phyloP scores from a whole-genome alignment of 2,329 filamentous ascomycete species.

The Epichloe sibirici region DNA sequence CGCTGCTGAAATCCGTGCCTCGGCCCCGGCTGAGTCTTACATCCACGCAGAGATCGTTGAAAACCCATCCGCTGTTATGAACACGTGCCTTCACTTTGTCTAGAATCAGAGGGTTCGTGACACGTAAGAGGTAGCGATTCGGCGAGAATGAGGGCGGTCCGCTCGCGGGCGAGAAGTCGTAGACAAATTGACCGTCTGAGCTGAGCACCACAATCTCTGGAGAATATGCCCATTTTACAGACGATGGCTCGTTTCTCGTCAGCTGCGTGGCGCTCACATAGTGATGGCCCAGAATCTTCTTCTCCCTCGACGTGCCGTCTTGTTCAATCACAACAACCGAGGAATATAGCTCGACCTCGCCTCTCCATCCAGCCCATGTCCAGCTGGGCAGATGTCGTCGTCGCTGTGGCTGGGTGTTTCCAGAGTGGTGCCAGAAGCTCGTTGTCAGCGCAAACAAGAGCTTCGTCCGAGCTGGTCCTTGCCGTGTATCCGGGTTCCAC shows the following conservation, averaged over 20 bases:
- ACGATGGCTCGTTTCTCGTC: slow-evolving; percentile 20
- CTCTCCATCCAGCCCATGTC: slow-evolving; percentile 26
- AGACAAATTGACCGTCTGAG: slow-evolving; percentile 17
- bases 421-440: slow-evolving; percentile 25
- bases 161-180: slow-evolving; percentile 16
- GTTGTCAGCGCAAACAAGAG: slow-evolving; percentile 22
- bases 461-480: slow-evolving; percentile 16
- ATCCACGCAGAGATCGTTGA: slow-evolving; percentile 23
- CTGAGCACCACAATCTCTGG: slow-evolving; percentile 19
- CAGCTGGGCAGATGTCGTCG: slow-evolving; percentile 22
- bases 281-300: slow-evolving; percentile 23
- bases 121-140: slow-evolving; percentile 18
- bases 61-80: slow-evolving; percentile 21
- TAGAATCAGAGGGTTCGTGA: slow-evolving; percentile 21
- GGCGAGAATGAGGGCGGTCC: slow-evolving; percentile 14
- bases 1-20: slow-evolving; percentile 4
- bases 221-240: slow-evolving; percentile 22
- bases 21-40: slow-evolving; percentile 19
- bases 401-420: slow-evolving; percentile 14
- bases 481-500: slow-evolving; percentile 6
- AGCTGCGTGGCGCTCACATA: slow-evolving; percentile 23
- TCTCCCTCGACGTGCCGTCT: slow-evolving; percentile 15
- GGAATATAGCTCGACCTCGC: slow-evolving; percentile 22
- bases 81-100: slow-evolving; percentile 22
- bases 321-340: slow-evolving; percentile 20